A percentile compares a stretch with the other conserved stretches of the same genome.
Conservation (phyloP, 2,329 filamentous ascomycete species). For the Ceratocystis smalleyi region DNA sequence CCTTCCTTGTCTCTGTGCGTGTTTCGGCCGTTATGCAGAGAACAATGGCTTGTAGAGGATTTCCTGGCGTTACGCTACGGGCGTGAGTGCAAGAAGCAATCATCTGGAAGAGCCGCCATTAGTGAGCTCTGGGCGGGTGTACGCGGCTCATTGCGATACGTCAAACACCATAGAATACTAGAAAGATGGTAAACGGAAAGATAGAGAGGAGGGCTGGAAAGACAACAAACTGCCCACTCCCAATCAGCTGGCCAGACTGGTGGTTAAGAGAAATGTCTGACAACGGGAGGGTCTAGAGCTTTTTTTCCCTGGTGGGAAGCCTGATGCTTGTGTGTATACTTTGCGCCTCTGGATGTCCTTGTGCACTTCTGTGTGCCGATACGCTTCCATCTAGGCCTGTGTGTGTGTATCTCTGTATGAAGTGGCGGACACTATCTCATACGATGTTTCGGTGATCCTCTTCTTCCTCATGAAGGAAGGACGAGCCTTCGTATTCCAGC, state of each 20-base stretch:
- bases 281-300: too few species aligned
- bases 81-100: not conserved
- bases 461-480: not conserved
- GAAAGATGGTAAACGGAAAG: not conserved
- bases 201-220: too few species aligned
- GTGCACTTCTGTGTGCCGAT: not conserved
- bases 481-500: not conserved
- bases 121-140: too few species aligned
- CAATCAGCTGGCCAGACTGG: not conserved
- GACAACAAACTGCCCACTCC: not conserved
- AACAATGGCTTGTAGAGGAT: conserved; percentile 1
- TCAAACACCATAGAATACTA: not conserved
- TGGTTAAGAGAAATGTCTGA: not conserved
- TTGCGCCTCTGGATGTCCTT: not conserved
- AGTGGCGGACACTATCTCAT: not conserved
- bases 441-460: not conserved
- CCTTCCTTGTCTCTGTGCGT: not conserved
- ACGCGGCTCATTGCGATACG: too few species aligned
- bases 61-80: not conserved
- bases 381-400: not conserved
- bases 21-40: conserved; percentile 4
- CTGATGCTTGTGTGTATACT: too few species aligned
- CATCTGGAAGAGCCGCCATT: not conserved
- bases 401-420: not conserved
- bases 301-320: too few species aligned